Conservation (phyloP, 2,329 filamentous ascomycete genomes). For the Meredithiella fracta region DNA sequence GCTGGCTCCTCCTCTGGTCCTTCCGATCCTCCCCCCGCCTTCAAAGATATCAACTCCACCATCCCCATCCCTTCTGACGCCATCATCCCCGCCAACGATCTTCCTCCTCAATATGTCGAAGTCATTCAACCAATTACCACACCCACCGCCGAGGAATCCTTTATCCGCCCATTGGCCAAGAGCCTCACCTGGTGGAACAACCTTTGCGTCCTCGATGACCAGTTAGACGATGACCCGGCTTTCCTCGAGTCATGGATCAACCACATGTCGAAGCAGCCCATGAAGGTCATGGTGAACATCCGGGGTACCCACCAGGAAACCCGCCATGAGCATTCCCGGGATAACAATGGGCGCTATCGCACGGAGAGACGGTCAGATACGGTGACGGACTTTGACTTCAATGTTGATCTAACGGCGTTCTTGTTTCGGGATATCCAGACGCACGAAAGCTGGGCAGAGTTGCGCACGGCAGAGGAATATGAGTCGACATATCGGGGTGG, state of each 20-base stretch:
- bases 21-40: slow-evolving; percentile 7
- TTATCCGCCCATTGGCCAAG: slow-evolving; percentile 18
- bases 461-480: slow-evolving; percentile 39
- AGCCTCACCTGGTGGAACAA: slow-evolving; percentile 12
- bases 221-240: slow-evolving; percentile 28
- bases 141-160: slow-evolving; percentile 10
- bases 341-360: slow-evolving; percentile 6
- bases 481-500: slow-evolving; percentile 51
- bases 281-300: slow-evolving; percentile 36
- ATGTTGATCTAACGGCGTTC: slow-evolving; percentile 41
- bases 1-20: not conserved
- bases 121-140: slow-evolving; percentile 18
- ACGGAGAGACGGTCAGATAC: not conserved
- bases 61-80: not conserved
- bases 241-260: slow-evolving; percentile 30
- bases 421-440: slow-evolving; percentile 31
- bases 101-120: slow-evolving; percentile 30
- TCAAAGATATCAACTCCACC: not conserved
- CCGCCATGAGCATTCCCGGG: slow-evolving; percentile 26
- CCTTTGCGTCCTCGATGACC: slow-evolving; percentile 27
- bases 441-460: slow-evolving; percentile 25
- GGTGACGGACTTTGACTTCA: slow-evolving; percentile 40
- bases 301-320: slow-evolving; percentile 36
- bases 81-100: slow-evolving; percentile 17
- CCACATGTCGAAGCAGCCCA: slow-evolving; percentile 30